These are phyloP conservation scores for Penicillium brasilianum DNA, from an alignment of 2,329 filamentous ascomycete species.

Conservation along the genomic window DNA sequence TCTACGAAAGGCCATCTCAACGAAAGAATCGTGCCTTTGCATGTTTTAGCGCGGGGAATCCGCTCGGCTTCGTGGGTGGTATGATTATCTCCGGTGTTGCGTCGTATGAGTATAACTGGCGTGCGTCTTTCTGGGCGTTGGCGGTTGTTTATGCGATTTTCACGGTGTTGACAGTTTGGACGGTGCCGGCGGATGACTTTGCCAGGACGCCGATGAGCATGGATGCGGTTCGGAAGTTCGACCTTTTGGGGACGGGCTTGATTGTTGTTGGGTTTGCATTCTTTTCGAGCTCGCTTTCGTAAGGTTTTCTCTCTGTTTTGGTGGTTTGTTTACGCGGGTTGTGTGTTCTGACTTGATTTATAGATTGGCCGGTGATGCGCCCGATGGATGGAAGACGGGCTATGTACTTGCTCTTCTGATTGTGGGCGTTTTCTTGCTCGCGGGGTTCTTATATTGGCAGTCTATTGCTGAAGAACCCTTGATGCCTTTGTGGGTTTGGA, in stretches of 20 bases:
- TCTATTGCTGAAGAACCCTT: slow-evolving; percentile 56
- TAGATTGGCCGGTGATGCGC: slow-evolving; percentile 58
- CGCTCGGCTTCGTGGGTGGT: slow-evolving; percentile 61
- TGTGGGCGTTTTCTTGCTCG: slow-evolving; percentile 62
- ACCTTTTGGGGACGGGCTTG: slow-evolving; percentile 64
- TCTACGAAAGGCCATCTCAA: slow-evolving; percentile 65
- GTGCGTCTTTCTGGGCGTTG: slow-evolving; percentile 66
- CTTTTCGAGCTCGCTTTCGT: slow-evolving; percentile 67
- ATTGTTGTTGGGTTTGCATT: slow-evolving; percentile 69
- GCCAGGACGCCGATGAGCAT: slow-evolving; percentile 50
- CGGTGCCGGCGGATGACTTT: slow-evolving; percentile 62
- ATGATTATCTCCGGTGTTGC: slow-evolving; percentile 67
- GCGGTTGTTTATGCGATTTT: slow-evolving; percentile 68
- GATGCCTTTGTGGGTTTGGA: slow-evolving; percentile 62
- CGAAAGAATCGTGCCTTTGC: slow-evolving; percentile 70
- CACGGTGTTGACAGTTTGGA: slow-evolving; percentile 63
- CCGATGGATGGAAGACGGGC: slow-evolving; percentile 65
- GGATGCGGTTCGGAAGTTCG: slow-evolving; percentile 62
- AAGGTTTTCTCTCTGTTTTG: slow-evolving; percentile 32
- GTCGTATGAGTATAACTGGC: slow-evolving; percentile 66
- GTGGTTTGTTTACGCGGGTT: not conserved
- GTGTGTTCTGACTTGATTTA: slow-evolving; percentile 9
- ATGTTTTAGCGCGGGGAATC: slow-evolving; percentile 65
- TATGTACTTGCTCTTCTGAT: slow-evolving; percentile 68
- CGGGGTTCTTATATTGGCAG: slow-evolving; percentile 68